Conservation (phyloP, 2,329 filamentous ascomycete genomes). For the Monosporascus sp. region DNA sequence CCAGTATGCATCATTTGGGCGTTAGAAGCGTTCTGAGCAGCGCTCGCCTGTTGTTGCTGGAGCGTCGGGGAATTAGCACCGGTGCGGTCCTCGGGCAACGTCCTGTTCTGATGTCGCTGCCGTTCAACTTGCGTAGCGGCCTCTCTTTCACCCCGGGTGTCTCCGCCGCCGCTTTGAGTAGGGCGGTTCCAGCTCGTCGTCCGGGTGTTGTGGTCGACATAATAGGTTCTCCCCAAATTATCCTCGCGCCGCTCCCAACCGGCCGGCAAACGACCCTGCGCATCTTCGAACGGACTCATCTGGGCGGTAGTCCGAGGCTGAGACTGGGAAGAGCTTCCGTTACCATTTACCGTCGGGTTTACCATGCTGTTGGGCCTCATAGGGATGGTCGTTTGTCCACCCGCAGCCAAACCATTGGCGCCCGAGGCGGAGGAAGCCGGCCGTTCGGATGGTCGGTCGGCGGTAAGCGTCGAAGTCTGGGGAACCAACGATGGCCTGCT, state of each 20-base stretch:
- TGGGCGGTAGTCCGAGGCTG: slow-evolving; percentile 44
- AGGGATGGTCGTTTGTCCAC: slow-evolving; percentile 35
- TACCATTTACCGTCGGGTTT: slow-evolving; percentile 32
- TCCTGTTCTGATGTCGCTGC: slow-evolving; percentile 89
- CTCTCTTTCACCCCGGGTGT: slow-evolving; percentile 75
- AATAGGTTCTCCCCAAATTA: slow-evolving; percentile 91
- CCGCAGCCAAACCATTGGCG: slow-evolving; percentile 38
- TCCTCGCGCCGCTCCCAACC: slow-evolving; percentile 97
- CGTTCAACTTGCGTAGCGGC: slow-evolving; percentile 91
- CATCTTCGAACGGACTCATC: slow-evolving; percentile 92
- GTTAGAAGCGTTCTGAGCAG: slow-evolving; percentile 37
- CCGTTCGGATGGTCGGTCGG: slow-evolving; percentile 41
- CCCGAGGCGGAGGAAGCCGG: slow-evolving; percentile 50
- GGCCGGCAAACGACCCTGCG: slow-evolving; percentile 84
- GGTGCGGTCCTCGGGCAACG: slow-evolving; percentile 90
- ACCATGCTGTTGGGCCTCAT: slow-evolving; percentile 45
- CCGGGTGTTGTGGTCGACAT: slow-evolving; percentile 95
- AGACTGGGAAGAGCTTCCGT: slow-evolving; percentile 18
- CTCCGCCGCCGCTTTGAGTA: slow-evolving; percentile 69
- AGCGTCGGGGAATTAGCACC: slow-evolving; percentile 86
- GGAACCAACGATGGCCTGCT: slow-evolving; percentile 42
- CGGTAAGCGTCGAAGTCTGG: slow-evolving; percentile 39
- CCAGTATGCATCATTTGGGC: slow-evolving; percentile 92
- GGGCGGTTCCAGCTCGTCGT: slow-evolving; percentile 96
- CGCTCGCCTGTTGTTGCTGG: slow-evolving; percentile 41